These are phyloP conservation scores for Castanospermum australe DNA, from an alignment of 306 rosid species.

Conservation along the genomic window DNA sequence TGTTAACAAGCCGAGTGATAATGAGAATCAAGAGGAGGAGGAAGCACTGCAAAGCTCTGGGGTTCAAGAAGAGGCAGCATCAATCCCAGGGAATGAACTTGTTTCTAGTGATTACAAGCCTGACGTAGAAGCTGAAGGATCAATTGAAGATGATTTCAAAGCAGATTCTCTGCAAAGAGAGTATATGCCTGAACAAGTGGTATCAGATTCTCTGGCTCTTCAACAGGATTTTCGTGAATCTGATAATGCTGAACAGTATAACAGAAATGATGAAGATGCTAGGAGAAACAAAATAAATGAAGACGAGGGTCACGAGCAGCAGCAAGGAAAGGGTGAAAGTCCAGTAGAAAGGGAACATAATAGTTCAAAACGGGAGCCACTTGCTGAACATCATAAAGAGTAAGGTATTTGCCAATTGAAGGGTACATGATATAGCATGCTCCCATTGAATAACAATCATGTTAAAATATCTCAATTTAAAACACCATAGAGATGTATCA, in stretches of 20 bases:
- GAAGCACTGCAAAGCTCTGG: slow-evolving; percentile 31
- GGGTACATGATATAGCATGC: neutral
- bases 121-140: slow-evolving; percentile 33
- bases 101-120: slow-evolving; percentile 31
- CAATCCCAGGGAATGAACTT: slow-evolving; percentile 34
- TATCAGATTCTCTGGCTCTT: slow-evolving; percentile 22
- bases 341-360: slow-evolving; percentile 19
- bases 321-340: slow-evolving; percentile 6
- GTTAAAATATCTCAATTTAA: neutral
- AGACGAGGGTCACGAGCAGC: slow-evolving; percentile 18
- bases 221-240: slow-evolving; percentile 18
- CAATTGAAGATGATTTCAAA: slow-evolving; percentile 1
- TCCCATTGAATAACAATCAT: neutral
- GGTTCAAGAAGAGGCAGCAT: slow-evolving; percentile 24
- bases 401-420: neutral
- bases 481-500: neutral
- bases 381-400: slow-evolving; percentile 10
- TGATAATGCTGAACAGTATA: slow-evolving; percentile 6
- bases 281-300: slow-evolving; percentile 29
- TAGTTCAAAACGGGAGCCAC: slow-evolving; percentile 17
- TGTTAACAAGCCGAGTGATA: slow-evolving; percentile 15
- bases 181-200: slow-evolving; percentile 14
- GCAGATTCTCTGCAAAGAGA: slow-evolving; percentile 20
- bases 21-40: slow-evolving; percentile 24
- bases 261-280: slow-evolving; percentile 15